phyloP scores from a whole-genome alignment of 495 filamentous ascomycete species.

The Geoglossum glabrum region DNA sequence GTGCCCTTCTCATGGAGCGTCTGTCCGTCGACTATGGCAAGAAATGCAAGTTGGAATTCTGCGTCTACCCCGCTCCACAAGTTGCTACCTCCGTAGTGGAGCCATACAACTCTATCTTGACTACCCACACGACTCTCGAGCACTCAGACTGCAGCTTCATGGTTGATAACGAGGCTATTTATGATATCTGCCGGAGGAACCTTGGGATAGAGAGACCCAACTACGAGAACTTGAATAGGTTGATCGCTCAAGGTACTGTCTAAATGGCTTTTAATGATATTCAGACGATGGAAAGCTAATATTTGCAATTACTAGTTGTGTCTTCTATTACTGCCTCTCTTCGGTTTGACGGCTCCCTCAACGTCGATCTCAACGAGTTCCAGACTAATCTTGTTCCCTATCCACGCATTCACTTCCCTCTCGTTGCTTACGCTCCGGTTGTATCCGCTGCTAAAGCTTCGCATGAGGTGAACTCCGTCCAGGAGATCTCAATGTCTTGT shows the following conservation, averaged over 20 bases:
- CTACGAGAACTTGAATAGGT: constrained; percentile 94
- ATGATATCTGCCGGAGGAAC: constrained; percentile 97
- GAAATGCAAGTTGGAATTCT: constrained; percentile 99
- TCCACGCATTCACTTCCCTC: constrained; percentile 97
- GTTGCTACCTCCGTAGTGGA: constrained; percentile 94
- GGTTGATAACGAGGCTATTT: constrained; percentile 99
- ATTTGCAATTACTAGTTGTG: constrained; percentile 37
- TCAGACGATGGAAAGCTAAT: neutral
- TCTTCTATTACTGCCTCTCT: constrained; percentile 97
- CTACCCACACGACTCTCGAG: constrained; percentile 96
- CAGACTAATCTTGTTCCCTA: constrained; percentile 98
- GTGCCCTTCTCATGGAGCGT: constrained; percentile 92
- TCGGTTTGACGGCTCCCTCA: constrained; percentile 95
- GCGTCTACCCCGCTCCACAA: constrained; percentile 93
- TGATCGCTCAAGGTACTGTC: constrained; percentile 74
- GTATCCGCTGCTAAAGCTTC: constrained; percentile 83
- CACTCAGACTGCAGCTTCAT: constrained; percentile 99
- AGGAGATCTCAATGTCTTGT: constrained; percentile 25
- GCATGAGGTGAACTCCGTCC: constrained; percentile 52
- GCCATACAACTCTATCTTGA: constrained; percentile 98
- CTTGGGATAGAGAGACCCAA: constrained; percentile 90
- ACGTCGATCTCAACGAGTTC: constrained; percentile 99
- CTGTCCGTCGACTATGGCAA: constrained; percentile 96
- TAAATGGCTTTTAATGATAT: constrained; percentile 4
- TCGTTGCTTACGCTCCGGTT: constrained; percentile 89